Evolutionary conservation across 73 alveolate species (phyloP), one percentile per base, ranked within the genome.

Genomic region (Symbiodinium natans): DNA sequence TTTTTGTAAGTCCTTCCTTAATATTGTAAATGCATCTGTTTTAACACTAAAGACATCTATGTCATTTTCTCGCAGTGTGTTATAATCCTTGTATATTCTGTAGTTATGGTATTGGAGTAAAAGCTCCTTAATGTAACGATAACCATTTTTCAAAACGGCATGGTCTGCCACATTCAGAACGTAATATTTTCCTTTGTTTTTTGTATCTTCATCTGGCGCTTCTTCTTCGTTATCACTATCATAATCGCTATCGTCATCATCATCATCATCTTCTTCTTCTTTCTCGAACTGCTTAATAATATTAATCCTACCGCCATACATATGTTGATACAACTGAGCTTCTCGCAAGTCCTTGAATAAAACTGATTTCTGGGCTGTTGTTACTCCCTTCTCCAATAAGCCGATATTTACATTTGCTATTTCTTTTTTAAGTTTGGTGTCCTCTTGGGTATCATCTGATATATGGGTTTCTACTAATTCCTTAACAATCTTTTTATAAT

Each of bases 101-200:
- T 42, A 52, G 13, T 52, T 86, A 33, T 86, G 93, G 68, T 86
- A 48, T 86, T 86, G 93, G 0, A 86, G 42, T 33, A 86, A n/a
- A 33, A 86, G 40, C 68, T 48, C 93, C 19, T 86, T 86, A 2
- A 48, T 86, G 63, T 52, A 86, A 10, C 82, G 56, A 19, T 29
- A 86, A 9, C 93, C 93, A 75, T 48, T 48, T 0, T 33, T 40
- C 41, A 33, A 3, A 31, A 19, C 54, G 4, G 82, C 39, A 33
- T 86, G 33, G n/a, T 48, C 83, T 48, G 34, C 17, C 19, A 86
- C 83, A 54, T 86, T 86, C 40, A 86, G 83, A 31, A 48, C 93
- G 40, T 86, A 86, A 27, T 31, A 86, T 52, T 19, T 34, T 11
- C 29, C n/a, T 21, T 15, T 56, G 7, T 56, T 56, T 21, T 21